Base-by-base conservation (phyloP, 2,329 filamentous ascomycete genomes). In the Immersiporthe knoxdaviesiana region DNA sequence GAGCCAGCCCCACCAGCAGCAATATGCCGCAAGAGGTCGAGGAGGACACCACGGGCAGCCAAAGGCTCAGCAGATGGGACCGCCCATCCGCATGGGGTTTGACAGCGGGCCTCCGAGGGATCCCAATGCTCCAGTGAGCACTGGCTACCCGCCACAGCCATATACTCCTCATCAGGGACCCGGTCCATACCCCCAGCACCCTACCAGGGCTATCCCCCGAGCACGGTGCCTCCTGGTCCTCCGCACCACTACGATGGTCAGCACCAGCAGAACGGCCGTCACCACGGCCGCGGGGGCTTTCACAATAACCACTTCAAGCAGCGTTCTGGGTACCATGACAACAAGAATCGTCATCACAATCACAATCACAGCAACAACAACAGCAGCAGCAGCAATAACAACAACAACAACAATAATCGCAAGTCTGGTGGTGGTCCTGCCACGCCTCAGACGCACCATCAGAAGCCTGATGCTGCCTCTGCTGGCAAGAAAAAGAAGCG, bases 401-500 rank as follows among this genome's bases (percentile, higher is more conserved):
- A 73, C 58, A 67, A 69, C 67, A 37, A 63, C 30, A 77, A 77
- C 3, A 65, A 63, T 5, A 56, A 69, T 69, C 78, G 78, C 71
- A 77, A 77, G 71, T 78, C 78, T 70, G 76, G 77, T 63, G 71
- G 76, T 65, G 73, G 72, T 71, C 63, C 71, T 21, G 68, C 72
- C 24, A 75, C 74, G 44, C 76, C 75, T 35, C 74, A 77, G 21
- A 69, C 70, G 30, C 74, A 78, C 61, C 76, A 81, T 81, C 83
- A 85, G 79, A 85, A 85, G 81, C 80, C 83, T 85, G 83, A 85
- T 81, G 79, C 81, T 75, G 77, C 81, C 74, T 80, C 79, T 68
- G 81, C 81, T 32, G 84, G 83, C 69, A 90, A 90, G 78, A 90
- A 90, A 78, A 92, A 92, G 83, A 91, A 91, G 82, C 87, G 89